Base-by-base conservation (phyloP, 345 rosid species). In the Populus davidiana region DNA sequence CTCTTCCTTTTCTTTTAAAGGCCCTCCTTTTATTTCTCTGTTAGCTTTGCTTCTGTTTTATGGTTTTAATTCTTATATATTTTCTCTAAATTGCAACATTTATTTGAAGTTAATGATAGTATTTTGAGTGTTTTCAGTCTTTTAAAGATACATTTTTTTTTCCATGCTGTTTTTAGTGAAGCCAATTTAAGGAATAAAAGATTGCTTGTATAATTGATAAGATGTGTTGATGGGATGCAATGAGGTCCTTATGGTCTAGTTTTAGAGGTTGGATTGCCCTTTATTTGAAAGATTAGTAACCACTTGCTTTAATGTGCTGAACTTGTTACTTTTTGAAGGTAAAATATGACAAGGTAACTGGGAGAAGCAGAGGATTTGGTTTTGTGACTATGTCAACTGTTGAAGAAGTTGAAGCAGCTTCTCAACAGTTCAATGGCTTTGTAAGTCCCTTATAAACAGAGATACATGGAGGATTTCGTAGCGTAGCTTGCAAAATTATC, bases 311-410 rank as follows among this genome's bases (percentile, higher is more conserved):
- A 8, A 69, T 50, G 27, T 71, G 79, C 56, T 82, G 54, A 81
- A 35, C 69, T 35, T 21, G 12, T 38, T 81, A 70, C n/a, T 33
- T 72, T 85, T 69, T 81, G 83, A 80, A 96, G 99, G 98, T 96
- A 4, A 96, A 93, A 50, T 96, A 96, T 82, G 97, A 96, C 82
- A 96, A 92, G 86, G 83, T 85, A 54, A 92, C 98, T 62, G 98
- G 99, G 44, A 83, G 99, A 83, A 96, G 98, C 89, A 88, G 99
- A 78, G 99, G 99, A 64, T 96, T 96, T 76, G 99, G 93, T 52
- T 96, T 96, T 73, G 99, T 96, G 82, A 96, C 98, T 69, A 96
- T 96, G 99, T 90, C 97, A 1, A 75, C 88, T 10, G 59, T 14
- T 8, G 86, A 91, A 83, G 98, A 93, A 84, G 98, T 84, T 82